Conservation (phyloP, 768 basidiomycete genomes). For the Macrolepiota albuminosa region DNA sequence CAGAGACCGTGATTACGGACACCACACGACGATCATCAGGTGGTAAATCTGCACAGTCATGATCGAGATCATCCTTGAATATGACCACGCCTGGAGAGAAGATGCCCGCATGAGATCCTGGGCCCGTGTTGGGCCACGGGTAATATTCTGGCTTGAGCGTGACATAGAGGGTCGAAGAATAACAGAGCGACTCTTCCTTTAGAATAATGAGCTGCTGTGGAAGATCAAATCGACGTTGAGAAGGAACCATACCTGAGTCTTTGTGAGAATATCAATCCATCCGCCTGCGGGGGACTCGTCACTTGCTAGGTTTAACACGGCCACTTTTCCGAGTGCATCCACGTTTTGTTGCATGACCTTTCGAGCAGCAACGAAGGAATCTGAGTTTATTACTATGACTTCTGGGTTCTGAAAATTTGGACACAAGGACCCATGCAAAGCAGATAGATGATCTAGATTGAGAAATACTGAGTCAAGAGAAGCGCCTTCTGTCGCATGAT, state of each 20-base stretch:
- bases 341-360: constrained; percentile 22
- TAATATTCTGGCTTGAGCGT: constrained; percentile 37
- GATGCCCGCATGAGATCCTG: constrained; percentile 32
- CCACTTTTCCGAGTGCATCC: constrained; percentile 22
- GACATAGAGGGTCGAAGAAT: constrained; percentile 39
- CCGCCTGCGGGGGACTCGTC: constrained; percentile 28
- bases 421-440: constrained; percentile 15
- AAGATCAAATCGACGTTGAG: not conserved
- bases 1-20: constrained; percentile 43
- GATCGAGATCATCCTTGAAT: constrained; percentile 42
- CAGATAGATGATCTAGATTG: constrained; percentile 20
- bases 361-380: constrained; percentile 33
- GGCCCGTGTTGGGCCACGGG: constrained; percentile 43
- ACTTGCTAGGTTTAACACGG: constrained; percentile 37
- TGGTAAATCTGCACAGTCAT: constrained; percentile 32
- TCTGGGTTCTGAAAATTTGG: constrained; percentile 14
- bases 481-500: constrained; percentile 26
- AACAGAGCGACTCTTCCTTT: constrained; percentile 45
- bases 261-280: constrained; percentile 23
- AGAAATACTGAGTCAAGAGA: constrained; percentile 25
- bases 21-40: constrained; percentile 29
- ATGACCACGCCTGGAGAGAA: constrained; percentile 43
- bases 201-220: not conserved
- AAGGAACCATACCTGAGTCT: constrained; percentile 25
- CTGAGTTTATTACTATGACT: constrained; percentile 28